Evolutionary conservation across 2,329 filamentous ascomycete genomes (phyloP), one percentile per base, ranked within the genome.

Genomic region (Alternaria longipes): DNA sequence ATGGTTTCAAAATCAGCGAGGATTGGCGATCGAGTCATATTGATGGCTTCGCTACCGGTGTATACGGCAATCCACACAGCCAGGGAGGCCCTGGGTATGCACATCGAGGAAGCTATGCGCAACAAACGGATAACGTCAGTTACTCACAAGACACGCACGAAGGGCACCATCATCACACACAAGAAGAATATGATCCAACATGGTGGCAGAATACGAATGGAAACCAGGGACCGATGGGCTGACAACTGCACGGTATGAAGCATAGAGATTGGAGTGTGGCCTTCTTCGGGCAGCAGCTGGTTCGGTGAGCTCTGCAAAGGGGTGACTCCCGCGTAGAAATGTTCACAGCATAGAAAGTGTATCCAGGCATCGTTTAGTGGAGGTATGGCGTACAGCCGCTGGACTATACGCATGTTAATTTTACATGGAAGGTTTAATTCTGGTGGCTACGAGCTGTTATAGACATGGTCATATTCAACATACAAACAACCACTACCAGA

Each of bases 1-100:
- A 80, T 44, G 78, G 77, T 0, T 80, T 79, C 63, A 76, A 74
- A 57, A 70, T 79, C 42, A 66, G 59, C 54, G 64, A 68, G 38
- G 67, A 72, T 36, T 70, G 67, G 65, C 64, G 65, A 20, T 65
- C 66, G 6, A 68, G 54, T n/a, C 58, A 65, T 24, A 52, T 64
- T 3, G 62, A 66, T 20, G 66, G 67, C 18, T 73, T 65, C 54
- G 53, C 49, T 26, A 22, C 60, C 11, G 51, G 51, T 46, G 60
- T 65, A 3, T 65, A 65, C 26, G 54, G 54, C 30, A 24, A 41
- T 14, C 16, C 26, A 8, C 56, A 55, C 20, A 30, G 42, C 32
- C 56, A 53, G 2, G 42, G 42, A 22, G 57, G 56, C n/a, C 22
- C 38, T 16, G 36, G 41, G 0, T 65, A 60, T 54, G 46, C 42